Evolutionary conservation across 1,139 yeast species (phyloP).

Genomic region (Taphrina sp.): DNA sequence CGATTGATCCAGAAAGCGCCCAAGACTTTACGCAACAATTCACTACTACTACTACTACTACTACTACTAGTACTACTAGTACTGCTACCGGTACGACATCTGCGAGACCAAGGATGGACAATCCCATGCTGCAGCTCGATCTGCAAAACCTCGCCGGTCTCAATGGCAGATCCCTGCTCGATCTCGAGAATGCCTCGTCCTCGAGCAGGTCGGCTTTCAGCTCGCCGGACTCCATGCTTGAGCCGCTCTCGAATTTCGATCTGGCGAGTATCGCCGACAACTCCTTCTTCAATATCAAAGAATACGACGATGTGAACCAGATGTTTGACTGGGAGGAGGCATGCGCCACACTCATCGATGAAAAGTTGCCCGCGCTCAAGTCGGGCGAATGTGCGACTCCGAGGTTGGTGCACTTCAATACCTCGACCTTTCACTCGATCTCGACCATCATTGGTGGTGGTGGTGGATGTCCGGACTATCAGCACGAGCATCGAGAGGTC

Average conservation of each 20-base stretch:
- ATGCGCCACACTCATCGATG: constrained; percentile 11
- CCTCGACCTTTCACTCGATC: constrained; percentile 3
- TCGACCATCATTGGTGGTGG: constrained; percentile 1
- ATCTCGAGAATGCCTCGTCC: constrained; percentile 12
- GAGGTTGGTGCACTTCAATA: background rate
- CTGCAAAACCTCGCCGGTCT: background rate
- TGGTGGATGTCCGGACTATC: no score
- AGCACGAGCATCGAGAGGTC: no score
- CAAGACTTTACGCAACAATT: constrained; percentile 21
- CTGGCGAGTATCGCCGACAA: background rate
- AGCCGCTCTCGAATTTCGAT: constrained; percentile 7
- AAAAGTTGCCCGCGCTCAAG: background rate
- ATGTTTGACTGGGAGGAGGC: constrained; percentile 32
- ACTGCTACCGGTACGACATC: no score
- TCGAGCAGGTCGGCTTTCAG: constrained; percentile 8
- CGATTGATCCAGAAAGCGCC: constrained; percentile 33
- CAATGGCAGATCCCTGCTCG: constrained; percentile 5
- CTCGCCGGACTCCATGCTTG: constrained; percentile 20
- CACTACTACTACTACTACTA: background rate
- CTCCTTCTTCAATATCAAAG: constrained; percentile 12
- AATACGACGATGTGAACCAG: constrained; percentile 17
- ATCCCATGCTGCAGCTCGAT: background rate
- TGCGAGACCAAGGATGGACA: no score
- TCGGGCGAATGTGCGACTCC: background rate
- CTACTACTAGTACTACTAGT: no score